Conservation (phyloP, 2,329 filamentous ascomycete species). For the Diaporthe velutina region DNA sequence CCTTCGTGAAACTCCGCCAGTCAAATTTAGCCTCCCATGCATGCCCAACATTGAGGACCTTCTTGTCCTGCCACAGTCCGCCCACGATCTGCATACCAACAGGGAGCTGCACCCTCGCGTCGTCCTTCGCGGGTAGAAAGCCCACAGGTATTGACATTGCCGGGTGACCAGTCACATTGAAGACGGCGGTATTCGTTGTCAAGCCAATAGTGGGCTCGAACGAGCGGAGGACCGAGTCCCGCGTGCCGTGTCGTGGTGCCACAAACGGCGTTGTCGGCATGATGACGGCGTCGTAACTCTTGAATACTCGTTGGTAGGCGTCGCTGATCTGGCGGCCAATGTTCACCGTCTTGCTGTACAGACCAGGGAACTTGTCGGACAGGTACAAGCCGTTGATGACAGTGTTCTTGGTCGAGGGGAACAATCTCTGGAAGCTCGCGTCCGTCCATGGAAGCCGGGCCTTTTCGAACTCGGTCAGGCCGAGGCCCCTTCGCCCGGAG, state of each 20-base stretch:
- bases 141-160: constrained; percentile 58
- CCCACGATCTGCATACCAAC: constrained; percentile 70
- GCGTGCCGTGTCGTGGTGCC: neutral
- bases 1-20: neutral
- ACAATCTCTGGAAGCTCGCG: constrained; percentile 1
- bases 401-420: constrained; percentile 53
- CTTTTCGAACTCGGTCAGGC: constrained; percentile 41
- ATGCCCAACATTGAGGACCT: constrained; percentile 57
- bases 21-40: constrained; percentile 48
- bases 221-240: neutral
- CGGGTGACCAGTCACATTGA: constrained; percentile 70
- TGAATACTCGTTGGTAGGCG: constrained; percentile 57
- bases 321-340: constrained; percentile 60
- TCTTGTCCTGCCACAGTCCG: constrained; percentile 63
- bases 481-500: constrained; percentile 46
- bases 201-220: constrained; percentile 50
- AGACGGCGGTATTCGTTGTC: constrained; percentile 67
- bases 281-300: constrained; percentile 58
- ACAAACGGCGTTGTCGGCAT: constrained; percentile 57
- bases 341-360: constrained; percentile 63
- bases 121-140: neutral
- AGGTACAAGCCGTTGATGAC: constrained; percentile 58
- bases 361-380: constrained; percentile 6
- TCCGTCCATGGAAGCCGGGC: neutral
- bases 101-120: constrained; percentile 56